These are phyloP conservation scores for Wallemia mellicola DNA, from an alignment of 1,284 basidiomycete species.

Conservation along the genomic window DNA sequence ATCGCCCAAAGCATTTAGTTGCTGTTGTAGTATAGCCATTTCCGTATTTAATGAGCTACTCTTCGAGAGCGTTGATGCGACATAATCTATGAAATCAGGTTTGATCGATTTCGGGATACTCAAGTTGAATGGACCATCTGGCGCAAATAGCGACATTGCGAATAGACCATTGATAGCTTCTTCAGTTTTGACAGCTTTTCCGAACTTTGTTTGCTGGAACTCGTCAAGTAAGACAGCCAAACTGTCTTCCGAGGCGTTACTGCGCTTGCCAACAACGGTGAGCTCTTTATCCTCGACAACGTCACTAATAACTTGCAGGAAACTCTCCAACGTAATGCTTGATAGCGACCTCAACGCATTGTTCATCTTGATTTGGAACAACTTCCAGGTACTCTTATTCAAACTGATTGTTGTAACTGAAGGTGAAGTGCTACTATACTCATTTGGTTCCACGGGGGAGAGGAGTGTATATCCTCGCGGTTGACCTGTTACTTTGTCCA, in stretches of 20 bases:
- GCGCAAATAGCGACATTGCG: background rate
- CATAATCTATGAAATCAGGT: background rate
- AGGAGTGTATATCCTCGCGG: slow-evolving; percentile 10
- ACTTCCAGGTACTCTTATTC: slow-evolving; percentile 7
- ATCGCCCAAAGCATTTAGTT: background rate
- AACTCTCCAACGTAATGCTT: background rate
- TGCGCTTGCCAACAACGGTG: background rate
- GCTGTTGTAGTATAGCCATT: background rate
- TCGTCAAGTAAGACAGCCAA: background rate
- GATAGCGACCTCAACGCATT: background rate
- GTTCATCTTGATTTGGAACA: background rate
- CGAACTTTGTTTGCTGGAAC: background rate
- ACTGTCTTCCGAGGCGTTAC: background rate
- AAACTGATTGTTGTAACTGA: slow-evolving; percentile 7
- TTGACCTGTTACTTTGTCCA: slow-evolving; percentile 9
- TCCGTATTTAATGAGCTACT: background rate
- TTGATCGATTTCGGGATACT: background rate
- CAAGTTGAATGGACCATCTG: background rate
- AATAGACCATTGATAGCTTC: background rate
- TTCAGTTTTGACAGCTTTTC: background rate
- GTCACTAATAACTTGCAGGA: background rate
- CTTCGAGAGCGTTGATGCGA: background rate
- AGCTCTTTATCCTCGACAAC: background rate
- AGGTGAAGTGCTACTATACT: slow-evolving; percentile 4
- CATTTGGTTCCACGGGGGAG: slow-evolving; percentile 2